phyloP scores from a whole-genome alignment of 805 yeast species.

The Barnettozyma populi region DNA sequence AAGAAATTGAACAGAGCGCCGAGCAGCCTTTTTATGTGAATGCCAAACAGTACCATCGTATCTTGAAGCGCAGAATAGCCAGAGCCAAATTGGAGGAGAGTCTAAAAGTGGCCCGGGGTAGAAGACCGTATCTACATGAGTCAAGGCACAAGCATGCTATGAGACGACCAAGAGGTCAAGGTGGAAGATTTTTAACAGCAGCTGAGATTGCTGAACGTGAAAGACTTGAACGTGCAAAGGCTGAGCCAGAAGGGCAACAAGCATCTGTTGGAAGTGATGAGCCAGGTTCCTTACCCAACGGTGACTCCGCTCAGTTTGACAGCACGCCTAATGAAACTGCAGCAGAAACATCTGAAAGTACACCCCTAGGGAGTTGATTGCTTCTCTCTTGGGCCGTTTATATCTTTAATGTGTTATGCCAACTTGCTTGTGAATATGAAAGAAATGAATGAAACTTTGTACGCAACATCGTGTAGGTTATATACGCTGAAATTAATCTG shows the following conservation, averaged over 20 bases:
- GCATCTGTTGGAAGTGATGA: not conserved
- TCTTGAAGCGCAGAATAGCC: slow-evolving; percentile 87
- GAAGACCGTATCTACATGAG: slow-evolving; percentile 93
- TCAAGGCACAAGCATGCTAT: slow-evolving; percentile 98
- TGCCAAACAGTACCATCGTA: slow-evolving; percentile 96
- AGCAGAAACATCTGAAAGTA: not conserved
- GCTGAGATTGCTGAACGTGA: slow-evolving; percentile 68
- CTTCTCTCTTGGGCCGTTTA: not conserved
- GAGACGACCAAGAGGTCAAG: slow-evolving; percentile 99
- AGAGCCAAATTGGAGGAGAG: slow-evolving; percentile 89
- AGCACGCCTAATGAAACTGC: not conserved
- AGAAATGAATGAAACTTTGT: not conserved
- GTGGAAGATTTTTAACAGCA: slow-evolving; percentile 94
- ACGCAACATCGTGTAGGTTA: not conserved
- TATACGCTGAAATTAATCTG: not conserved
- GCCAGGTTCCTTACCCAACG: not conserved
- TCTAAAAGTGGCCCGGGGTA: slow-evolving; percentile 78
- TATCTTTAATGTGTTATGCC: not conserved
- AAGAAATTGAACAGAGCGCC: slow-evolving; percentile 22
- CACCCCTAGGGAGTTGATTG: not conserved
- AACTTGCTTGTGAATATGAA: not conserved
- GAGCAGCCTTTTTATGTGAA: slow-evolving; percentile 97
- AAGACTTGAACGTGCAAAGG: slow-evolving; percentile 23
- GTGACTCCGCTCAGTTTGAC: not conserved
- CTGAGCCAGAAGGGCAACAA: slow-evolving; percentile 7